Base-by-base conservation (phyloP, 2,329 filamentous ascomycete species). In the Aplosporella prunicola region DNA sequence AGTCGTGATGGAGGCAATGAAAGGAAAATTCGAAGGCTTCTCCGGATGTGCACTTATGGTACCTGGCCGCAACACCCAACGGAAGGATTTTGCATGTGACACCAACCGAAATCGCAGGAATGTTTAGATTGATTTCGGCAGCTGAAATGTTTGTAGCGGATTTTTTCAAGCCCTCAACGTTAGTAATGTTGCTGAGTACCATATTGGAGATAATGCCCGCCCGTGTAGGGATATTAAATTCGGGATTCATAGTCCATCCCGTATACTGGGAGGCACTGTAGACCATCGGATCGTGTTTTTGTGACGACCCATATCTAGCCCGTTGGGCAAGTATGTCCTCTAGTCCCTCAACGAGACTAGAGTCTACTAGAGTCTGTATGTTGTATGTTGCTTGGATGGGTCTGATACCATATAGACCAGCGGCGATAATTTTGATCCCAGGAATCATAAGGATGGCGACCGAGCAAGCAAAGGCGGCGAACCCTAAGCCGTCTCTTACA, bases 151-250 rank as follows among this genome's bases (percentile, higher is more conserved):
- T 29, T 9, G 17, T 4, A 8, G 15, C 35, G 11, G 14, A 14
- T 9, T 8, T 11, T 6, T 24, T 5, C 9, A 39, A 22, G 7
- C 20, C 13, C 10, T 26, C 30, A 16, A 39, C 15, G 15, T 14
- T 14, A 4, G 38, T 40, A 13, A 40, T 18, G 15, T 40, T 40
- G 25, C 25, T 30, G 20, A 40, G 35, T 7, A 40, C 32, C 9
- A 40, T 31, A 11, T 40, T 40, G n/a, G 29, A 24, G 6, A 40
- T 9, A 8, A 40, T 40, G 16, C 38, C 32, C 5, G 38, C 13
- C 3, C 26, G 24, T 10, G 35, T 20, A 2, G 38, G 32, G 6
- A 40, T 35, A 18, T 40, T 24, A 14, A 40, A 40, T 9, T 24
- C 14, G 1, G 31, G 38, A 13, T 34, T 30, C 32, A 34, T 40